A percentile compares a stretch with the other conserved stretches of the same genome.
Conservation (phyloP, 2,329 filamentous ascomycete genomes). For the Mycosphaerella sp. region DNA sequence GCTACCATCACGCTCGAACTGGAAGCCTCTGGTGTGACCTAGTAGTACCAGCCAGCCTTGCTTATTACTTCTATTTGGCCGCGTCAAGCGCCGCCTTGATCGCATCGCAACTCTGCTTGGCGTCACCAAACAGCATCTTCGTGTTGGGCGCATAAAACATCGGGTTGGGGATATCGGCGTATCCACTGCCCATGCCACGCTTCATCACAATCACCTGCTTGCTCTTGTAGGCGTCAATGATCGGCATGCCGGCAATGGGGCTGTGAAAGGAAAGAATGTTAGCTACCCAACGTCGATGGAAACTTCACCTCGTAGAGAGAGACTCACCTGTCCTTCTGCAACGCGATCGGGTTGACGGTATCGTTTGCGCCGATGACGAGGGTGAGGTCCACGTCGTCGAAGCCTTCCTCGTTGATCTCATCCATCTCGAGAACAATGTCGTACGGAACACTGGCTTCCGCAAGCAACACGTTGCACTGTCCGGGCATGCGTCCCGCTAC, state of each 20-base stretch:
- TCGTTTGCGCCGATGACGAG: constrained; percentile 85
- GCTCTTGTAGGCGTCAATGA: constrained; percentile 87
- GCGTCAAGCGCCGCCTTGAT: constrained; percentile 30
- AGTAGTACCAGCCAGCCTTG: not conserved
- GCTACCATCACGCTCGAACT: no score
- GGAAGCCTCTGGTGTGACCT: no score
- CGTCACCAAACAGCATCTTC: constrained; percentile 89
- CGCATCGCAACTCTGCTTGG: constrained; percentile 50
- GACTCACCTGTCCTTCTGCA: constrained; percentile 58
- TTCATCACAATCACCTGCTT: constrained; percentile 95
- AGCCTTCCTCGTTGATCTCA: constrained; percentile 84
- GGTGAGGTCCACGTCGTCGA: constrained; percentile 74
- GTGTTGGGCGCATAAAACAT: constrained; percentile 72
- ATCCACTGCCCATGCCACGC: constrained; percentile 77
- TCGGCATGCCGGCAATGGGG: constrained; percentile 86
- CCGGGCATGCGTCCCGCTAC: constrained; percentile 90
- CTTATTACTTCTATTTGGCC: constrained; percentile 10
- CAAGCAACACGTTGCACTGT: constrained; percentile 84
- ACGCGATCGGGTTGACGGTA: constrained; percentile 82
- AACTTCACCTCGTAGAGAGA: not conserved
- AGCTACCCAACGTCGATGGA: constrained; percentile 3
- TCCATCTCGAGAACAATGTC: constrained; percentile 95
- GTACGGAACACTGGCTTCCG: constrained; percentile 81
- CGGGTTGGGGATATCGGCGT: constrained; percentile 84
- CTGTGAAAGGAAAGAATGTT: constrained; percentile 36